These are phyloP conservation scores for Kurtzmaniella cleridarum DNA, from an alignment of 805 yeast species.

Conservation along the genomic window DNA sequence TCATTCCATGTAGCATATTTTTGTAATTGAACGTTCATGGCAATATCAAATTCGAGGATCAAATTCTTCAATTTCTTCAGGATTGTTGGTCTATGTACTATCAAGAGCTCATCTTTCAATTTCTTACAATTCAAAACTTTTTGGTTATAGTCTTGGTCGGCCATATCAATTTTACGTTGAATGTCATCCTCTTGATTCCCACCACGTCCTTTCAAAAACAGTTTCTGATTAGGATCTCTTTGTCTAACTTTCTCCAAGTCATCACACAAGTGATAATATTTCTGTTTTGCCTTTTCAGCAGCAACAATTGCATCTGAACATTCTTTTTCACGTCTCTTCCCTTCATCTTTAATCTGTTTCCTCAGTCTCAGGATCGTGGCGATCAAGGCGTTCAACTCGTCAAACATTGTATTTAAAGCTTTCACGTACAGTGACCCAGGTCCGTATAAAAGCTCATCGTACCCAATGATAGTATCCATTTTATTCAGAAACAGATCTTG, in stretches of 20 bases:
- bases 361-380: conserved; percentile 67
- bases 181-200: conserved; percentile 91
- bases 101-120: conserved; percentile 65
- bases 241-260: conserved; percentile 80
- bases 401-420: conserved; percentile 79
- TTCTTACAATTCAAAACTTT: conserved; percentile 70
- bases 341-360: conserved; percentile 76
- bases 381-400: conserved; percentile 70
- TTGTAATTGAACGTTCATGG: conserved; percentile 80
- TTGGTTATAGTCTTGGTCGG: conserved; percentile 82
- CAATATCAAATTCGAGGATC: conserved; percentile 83
- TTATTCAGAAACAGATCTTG: conserved; percentile 62
- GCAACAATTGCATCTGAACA: conserved; percentile 73
- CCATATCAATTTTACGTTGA: conserved; percentile 68
- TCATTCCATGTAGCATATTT: conserved; percentile 87
- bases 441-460: conserved; percentile 66
- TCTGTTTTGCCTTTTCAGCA: conserved; percentile 82
- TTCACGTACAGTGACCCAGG: conserved; percentile 75
- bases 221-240: conserved; percentile 80
- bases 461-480: conserved; percentile 63
- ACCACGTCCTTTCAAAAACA: conserved; percentile 72
- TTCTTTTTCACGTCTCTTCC: conserved; percentile 75
- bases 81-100: conserved; percentile 70
- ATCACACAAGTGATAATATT: conserved; percentile 71
- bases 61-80: conserved; percentile 68